Conservation (phyloP, 805 yeast genomes). For the Tetrapisispora nanseiensis region DNA sequence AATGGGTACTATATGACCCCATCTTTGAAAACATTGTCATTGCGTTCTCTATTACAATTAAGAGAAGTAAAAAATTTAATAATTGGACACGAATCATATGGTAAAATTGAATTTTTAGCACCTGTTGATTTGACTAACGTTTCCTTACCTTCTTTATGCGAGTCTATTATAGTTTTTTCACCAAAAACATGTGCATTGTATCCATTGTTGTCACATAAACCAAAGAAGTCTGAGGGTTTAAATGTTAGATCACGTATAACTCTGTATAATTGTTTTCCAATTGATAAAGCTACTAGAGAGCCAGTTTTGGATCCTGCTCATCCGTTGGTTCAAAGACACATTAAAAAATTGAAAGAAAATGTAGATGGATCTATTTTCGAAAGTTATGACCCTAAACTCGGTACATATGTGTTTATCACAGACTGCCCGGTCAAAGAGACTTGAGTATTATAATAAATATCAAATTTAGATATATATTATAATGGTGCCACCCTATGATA, state of each 20-base stretch:
- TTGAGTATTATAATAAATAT: too few relatives aligned
- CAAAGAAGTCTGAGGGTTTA: slow-evolving; percentile 70
- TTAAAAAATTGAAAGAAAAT: slow-evolving; percentile 51
- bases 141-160: slow-evolving; percentile 52
- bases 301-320: slow-evolving; percentile 71
- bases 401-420: slow-evolving; percentile 55
- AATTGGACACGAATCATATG: slow-evolving; percentile 66
- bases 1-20: slow-evolving; percentile 87
- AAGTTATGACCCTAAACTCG: slow-evolving; percentile 65
- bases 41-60: slow-evolving; percentile 51
- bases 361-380: slow-evolving; percentile 49
- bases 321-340: slow-evolving; percentile 57
- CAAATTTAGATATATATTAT: too few relatives aligned
- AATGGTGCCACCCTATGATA: too few relatives aligned
- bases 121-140: slow-evolving; percentile 76
- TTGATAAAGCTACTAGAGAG: slow-evolving; percentile 55
- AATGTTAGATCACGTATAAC: slow-evolving; percentile 67
- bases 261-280: slow-evolving; percentile 71
- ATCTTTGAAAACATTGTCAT: slow-evolving; percentile 47
- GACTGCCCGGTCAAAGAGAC: slow-evolving; percentile 12
- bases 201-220: slow-evolving; percentile 53
- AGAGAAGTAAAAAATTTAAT: slow-evolving; percentile 52
- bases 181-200: slow-evolving; percentile 57
- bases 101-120: slow-evolving; percentile 59
- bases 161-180: slow-evolving; percentile 52